phyloP scores from a whole-genome alignment of 257 asterid species.

The Plectranthus barbatus region DNA sequence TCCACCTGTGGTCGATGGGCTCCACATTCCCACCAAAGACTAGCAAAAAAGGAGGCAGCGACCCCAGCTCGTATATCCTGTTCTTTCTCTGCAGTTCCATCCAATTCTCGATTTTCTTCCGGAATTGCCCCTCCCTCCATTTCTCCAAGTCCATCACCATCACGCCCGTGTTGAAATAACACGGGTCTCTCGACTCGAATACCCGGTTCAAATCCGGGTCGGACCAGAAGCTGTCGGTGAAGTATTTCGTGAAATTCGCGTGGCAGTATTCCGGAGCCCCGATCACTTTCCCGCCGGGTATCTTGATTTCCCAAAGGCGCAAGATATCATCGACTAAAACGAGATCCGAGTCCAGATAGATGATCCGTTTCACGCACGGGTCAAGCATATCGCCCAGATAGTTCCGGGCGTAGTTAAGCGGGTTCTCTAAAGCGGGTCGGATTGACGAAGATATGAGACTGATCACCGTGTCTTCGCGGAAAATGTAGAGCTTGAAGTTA shows the following conservation, averaged over 20 bases:
- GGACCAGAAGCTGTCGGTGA: slow-evolving; percentile 60
- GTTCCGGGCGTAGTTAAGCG: slow-evolving; percentile 72
- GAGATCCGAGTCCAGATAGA: slow-evolving; percentile 62
- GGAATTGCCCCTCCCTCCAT: slow-evolving; percentile 64
- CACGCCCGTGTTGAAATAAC: slow-evolving; percentile 76
- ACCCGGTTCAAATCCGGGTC: slow-evolving; percentile 37
- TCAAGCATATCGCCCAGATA: slow-evolving; percentile 60
- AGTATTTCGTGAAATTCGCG: slow-evolving; percentile 54
- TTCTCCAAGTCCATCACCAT: slow-evolving; percentile 63
- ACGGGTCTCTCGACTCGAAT: slow-evolving; percentile 45
- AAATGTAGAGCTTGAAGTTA: slow-evolving; percentile 50
- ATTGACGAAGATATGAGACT: slow-evolving; percentile 60
- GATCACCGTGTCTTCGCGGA: slow-evolving; percentile 56
- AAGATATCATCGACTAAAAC: slow-evolving; percentile 52
- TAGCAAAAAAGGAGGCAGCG: slow-evolving; percentile 59
- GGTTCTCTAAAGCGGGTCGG: slow-evolving; percentile 63
- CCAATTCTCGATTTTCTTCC: slow-evolving; percentile 53
- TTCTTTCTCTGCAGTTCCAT: slow-evolving; percentile 59
- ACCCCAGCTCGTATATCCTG: slow-evolving; percentile 68
- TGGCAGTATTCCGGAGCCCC: too few relatives aligned
- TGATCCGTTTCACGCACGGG: slow-evolving; percentile 59
- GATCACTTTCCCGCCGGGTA: slow-evolving; percentile 23
- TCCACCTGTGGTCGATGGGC: slow-evolving; percentile 69
- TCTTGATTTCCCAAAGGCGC: slow-evolving; percentile 41
- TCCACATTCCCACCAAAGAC: slow-evolving; percentile 65